Evolutionary conservation across 148 eudicot species (phyloP), one percentile per base, ranked within the genome.

Genomic region (Camellia lanceoleosa): DNA sequence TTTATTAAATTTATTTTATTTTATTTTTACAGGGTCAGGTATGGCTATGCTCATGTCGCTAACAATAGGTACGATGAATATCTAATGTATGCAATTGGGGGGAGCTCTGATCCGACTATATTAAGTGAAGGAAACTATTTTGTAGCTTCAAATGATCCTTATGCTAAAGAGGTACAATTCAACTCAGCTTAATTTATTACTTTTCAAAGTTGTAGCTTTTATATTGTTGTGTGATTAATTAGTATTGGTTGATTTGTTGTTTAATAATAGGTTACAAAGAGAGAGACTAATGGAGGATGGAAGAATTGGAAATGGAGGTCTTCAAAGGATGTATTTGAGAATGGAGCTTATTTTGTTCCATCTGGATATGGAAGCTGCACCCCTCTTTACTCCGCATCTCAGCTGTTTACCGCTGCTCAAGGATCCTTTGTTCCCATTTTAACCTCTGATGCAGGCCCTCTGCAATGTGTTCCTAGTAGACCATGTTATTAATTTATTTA

Each of bases 81-180:
- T 87, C 49, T 54, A 60, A 84, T 86, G 81, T 88, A 86, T 56
- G 88, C 90, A 5, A 84, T 86, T 42, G 90, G 88, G 51, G 90
- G 90, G 18, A 88, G 90, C 74, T 87, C 87, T 5, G 44, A 70
- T 38, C 90, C 90, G n/a, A 88, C 90, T 44, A 91, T 89, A 56
- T 73, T 85, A 43, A 91, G 92, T 70, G 91, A 91, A 84, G 94
- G 89, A 7, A 91, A 91, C 82, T 82, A 87, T 49, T 92, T 84
- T 63, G 70, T 85, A 49, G 94, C 97, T 67, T 69, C 92, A 30
- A 13, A 52, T 67, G 38, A 66, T 67, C 64, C 71, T 14, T 9
- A 51, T 11, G n/a, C 56, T 7, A 83, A 85, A 49, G 64, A 83
- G 79, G 86, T 82, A 82, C 4, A 78, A 60, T 42, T 68, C 47